Evolutionary conservation across 352 stramenopile species (phyloP).

Genomic region (Phytopythium chamaehyphon): DNA sequence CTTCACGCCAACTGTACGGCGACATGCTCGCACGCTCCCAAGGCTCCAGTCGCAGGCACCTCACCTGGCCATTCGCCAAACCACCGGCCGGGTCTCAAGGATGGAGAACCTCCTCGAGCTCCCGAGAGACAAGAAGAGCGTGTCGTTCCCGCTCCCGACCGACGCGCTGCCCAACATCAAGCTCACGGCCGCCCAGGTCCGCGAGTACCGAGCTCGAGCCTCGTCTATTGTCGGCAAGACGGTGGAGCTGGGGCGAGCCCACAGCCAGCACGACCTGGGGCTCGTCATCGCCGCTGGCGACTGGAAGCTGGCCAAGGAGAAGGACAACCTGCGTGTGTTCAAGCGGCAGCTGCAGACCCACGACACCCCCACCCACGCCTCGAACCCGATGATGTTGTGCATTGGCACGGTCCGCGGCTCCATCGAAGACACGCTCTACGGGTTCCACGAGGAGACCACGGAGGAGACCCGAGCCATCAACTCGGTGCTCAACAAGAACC

Average conservation of each 20-base stretch:
- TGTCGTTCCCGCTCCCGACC: conserved; percentile 2
- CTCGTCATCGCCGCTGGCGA: conserved; percentile 8
- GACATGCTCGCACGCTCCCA: too few relatives aligned
- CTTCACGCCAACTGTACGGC: too few relatives aligned
- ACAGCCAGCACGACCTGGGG: neutral
- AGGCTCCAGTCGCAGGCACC: too few relatives aligned
- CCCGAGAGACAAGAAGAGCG: neutral
- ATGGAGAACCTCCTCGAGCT: neutral
- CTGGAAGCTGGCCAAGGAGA: conserved; percentile 33
- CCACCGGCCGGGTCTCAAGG: neutral
- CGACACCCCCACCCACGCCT: too few relatives aligned
- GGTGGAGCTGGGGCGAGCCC: conserved; percentile 3
- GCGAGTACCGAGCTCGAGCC: neutral
- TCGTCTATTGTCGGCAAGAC: neutral
- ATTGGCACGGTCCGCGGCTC: conserved; percentile 36
- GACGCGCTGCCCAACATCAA: neutral
- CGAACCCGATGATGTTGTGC: conserved; percentile 35
- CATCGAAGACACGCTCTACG: conserved; percentile 48
- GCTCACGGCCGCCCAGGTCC: neutral
- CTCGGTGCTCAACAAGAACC: conserved; percentile 28
- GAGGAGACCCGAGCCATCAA: conserved; percentile 43
- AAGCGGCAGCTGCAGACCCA: conserved; percentile 19
- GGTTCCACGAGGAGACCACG: conserved; percentile 41
- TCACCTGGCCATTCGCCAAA: too few relatives aligned
- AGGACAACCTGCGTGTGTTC: conserved; percentile 34